phyloP scores from a whole-genome alignment of 73 alveolate species.

The Diophrys appendiculata region DNA sequence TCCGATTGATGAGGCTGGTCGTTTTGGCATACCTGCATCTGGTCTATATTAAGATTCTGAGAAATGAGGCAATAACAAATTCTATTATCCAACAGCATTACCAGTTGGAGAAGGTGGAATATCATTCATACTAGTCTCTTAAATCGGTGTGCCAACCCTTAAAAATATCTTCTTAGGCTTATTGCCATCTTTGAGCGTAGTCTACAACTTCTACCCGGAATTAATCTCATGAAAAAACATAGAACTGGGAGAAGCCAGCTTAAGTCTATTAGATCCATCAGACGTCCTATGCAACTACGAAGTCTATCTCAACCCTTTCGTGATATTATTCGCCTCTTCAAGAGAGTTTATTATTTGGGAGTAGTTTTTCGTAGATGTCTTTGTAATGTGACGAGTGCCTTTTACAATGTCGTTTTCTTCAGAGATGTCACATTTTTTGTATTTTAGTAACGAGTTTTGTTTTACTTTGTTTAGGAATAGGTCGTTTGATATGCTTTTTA shows the following conservation, averaged over 20 bases:
- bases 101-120: conserved; percentile 1
- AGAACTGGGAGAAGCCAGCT: too few relatives aligned
- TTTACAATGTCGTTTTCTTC: background rate
- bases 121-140: background rate
- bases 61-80: background rate
- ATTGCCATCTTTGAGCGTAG: too few relatives aligned
- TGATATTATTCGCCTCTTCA: background rate
- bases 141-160: background rate
- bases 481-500: conserved; percentile 40
- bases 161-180: background rate
- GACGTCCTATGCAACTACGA: too few relatives aligned
- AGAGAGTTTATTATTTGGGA: background rate
- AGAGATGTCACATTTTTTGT: background rate
- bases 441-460: background rate
- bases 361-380: background rate
- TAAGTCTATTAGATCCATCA: too few relatives aligned
- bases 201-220: too few relatives aligned
- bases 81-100: too few relatives aligned
- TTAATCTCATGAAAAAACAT: too few relatives aligned
- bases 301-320: too few relatives aligned
- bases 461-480: conserved; percentile 1
- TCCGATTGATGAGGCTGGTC: too few relatives aligned
- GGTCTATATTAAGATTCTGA: background rate
- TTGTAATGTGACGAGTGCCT: background rate
- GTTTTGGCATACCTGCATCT: background rate